phyloP scores from a whole-genome alignment of 2,329 filamentous ascomycete genomes.

The Venturia nashicola region DNA sequence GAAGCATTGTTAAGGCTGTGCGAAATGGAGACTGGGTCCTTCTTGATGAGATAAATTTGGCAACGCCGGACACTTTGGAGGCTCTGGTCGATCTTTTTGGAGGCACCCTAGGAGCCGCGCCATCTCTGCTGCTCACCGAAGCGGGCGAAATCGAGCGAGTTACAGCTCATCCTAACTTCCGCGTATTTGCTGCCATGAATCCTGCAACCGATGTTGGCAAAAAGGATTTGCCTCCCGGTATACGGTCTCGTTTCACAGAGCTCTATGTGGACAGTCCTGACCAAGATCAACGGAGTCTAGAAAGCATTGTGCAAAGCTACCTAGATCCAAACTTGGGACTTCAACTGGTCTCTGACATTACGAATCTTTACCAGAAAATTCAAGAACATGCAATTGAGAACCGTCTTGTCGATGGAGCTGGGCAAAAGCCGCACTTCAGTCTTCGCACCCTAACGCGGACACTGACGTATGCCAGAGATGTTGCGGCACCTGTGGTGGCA shows the following conservation, averaged over 20 bases:
- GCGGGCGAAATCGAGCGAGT: constrained; percentile 88
- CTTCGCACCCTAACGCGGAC: constrained; percentile 86
- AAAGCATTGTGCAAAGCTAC: constrained; percentile 81
- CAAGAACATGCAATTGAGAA: constrained; percentile 73
- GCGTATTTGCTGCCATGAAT: constrained; percentile 98
- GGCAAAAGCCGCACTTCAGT: constrained; percentile 94
- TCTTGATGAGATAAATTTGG: constrained; percentile 93
- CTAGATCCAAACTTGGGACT: constrained; percentile 60
- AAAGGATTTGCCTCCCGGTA: constrained; percentile 76
- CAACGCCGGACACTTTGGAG: constrained; percentile 87
- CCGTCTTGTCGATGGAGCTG: constrained; percentile 81
- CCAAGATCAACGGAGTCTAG: constrained; percentile 69
- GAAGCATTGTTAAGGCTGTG: constrained; percentile 90
- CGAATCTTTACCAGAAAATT: constrained; percentile 76
- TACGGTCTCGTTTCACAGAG: constrained; percentile 89
- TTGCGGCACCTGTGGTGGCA: constrained; percentile 61
- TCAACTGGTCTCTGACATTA: constrained; percentile 66
- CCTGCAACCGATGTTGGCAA: constrained; percentile 96
- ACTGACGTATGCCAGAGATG: constrained; percentile 75
- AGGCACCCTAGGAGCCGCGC: constrained; percentile 55
- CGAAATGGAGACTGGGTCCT: constrained; percentile 95
- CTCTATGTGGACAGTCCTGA: constrained; percentile 90
- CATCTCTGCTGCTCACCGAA: constrained; percentile 78
- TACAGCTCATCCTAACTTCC: constrained; percentile 79
- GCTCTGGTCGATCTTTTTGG: constrained; percentile 80